Evolutionary conservation across 768 basidiomycete genomes (phyloP).

Genomic region (Rhodotorula babjevae): DNA sequence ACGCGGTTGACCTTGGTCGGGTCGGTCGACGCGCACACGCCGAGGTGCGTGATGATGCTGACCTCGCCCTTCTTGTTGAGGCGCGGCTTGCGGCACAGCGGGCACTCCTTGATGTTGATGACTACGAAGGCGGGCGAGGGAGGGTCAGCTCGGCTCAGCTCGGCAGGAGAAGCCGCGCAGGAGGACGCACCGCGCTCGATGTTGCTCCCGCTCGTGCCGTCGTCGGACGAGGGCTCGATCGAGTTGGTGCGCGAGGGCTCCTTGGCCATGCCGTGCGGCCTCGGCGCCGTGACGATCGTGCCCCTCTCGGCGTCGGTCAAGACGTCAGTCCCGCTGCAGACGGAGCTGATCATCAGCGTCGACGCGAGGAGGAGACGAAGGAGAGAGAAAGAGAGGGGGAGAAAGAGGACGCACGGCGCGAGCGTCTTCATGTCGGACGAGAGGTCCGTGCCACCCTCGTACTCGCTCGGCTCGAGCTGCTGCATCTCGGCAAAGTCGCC

Average conservation of each 20-base stretch:
- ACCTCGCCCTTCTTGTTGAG: constrained; percentile 74
- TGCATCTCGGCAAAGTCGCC: constrained; percentile 7
- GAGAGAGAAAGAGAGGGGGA: not conserved
- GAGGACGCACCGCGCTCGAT: constrained; percentile 29
- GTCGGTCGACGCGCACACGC: constrained; percentile 87
- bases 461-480: not conserved
- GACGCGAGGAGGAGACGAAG: too few relatives aligned
- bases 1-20: constrained; percentile 85
- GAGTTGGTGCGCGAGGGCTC: constrained; percentile 5
- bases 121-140: constrained; percentile 47
- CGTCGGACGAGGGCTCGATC: constrained; percentile 16
- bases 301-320: constrained; percentile 25
- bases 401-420: constrained; percentile 28
- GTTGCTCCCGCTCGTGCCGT: not conserved
- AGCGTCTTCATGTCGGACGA: constrained; percentile 24
- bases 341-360: not conserved
- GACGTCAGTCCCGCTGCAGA: constrained; percentile 19
- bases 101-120: constrained; percentile 92
- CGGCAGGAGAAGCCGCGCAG: too few relatives aligned
- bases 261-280: constrained; percentile 3
- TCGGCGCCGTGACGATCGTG: constrained; percentile 17
- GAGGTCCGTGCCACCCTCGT: constrained; percentile 13
- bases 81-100: constrained; percentile 82
- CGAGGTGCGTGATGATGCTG: constrained; percentile 95
- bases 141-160: not conserved